Base-by-base conservation (phyloP, 148 eudicot species). In the Mesembryanthemum crystallinum region DNA sequence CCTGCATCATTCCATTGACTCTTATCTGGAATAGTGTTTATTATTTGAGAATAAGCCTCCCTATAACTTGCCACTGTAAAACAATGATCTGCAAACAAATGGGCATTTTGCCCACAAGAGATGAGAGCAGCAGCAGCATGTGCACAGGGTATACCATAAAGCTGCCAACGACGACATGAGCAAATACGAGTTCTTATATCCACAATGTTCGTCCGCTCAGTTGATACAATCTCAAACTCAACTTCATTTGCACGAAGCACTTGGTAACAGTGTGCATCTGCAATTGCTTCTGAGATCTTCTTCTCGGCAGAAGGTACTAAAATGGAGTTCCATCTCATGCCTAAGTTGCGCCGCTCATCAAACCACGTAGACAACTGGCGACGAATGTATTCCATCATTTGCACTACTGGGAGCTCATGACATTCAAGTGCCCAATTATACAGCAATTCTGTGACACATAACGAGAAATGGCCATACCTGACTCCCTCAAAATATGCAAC, bases 211-310 rank as follows among this genome's bases (percentile, higher is more conserved):
- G 99, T 95, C 43, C 99, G 82, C 80, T 95, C 99, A 10, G 90
- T 87, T n/a, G 99, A 95, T 7, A 95, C 99, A 25, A 95, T 89
- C 85, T 95, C 99, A 80, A 95, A 95, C 84, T 95, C 99, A 13
- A 95, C 91, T 82, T 95, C 99, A 65, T 95, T 95, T 69, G 97
- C 99, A 32, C 99, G 94, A 52, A 92, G 92, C 57, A 95, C 99
- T 79, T 95, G 95, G 71, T 95, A 95, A 71, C 99, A 95, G 21
- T 73, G 87, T 3, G 97, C 87, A 81, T 95, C 99, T 15, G 94
- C 82, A 45, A 95, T 89, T 14, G 99, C 97, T 82, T 95, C 97
- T 14, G 85, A 73, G 27, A 95, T 82, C 79, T 85, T 80, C 83
- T 90, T 90, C 82, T 95, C 99, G 24, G 99, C 99, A 20, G 90